These are phyloP conservation scores for Alternaria triticimaculans DNA, from an alignment of 2,329 filamentous ascomycete genomes.

Conservation along the genomic window DNA sequence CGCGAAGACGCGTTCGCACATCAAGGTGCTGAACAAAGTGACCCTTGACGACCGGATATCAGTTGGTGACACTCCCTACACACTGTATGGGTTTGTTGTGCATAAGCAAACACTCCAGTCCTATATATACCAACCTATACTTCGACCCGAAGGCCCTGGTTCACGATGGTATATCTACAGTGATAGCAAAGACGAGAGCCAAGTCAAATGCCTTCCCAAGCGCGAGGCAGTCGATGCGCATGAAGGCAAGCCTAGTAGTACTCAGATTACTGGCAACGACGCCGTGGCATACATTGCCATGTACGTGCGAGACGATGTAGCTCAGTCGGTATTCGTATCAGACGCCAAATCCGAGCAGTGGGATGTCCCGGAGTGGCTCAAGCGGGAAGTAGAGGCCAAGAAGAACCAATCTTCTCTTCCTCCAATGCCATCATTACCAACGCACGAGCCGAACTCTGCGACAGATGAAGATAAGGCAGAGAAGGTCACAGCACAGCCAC, in stretches of 20 bases:
- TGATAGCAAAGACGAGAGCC: slow-evolving; percentile 60
- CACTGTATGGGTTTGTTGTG: slow-evolving; percentile 66
- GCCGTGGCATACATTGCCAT: slow-evolving; percentile 62
- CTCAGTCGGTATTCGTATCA: slow-evolving; percentile 47
- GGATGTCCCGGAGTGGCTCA: slow-evolving; percentile 53
- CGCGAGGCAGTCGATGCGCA: slow-evolving; percentile 61
- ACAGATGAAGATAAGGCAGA: slow-evolving; percentile 7
- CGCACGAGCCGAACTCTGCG: slow-evolving; percentile 7
- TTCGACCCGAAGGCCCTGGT: slow-evolving; percentile 63
- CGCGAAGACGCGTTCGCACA: slow-evolving; percentile 61
- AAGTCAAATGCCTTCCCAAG: slow-evolving; percentile 63
- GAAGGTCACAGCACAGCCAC: background rate
- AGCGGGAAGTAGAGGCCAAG: slow-evolving; percentile 35
- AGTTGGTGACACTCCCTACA: slow-evolving; percentile 58
- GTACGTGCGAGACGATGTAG: slow-evolving; percentile 61
- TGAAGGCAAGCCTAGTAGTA: slow-evolving; percentile 54
- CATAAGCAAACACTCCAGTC: slow-evolving; percentile 66
- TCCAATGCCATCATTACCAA: slow-evolving; percentile 16
- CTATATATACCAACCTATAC: slow-evolving; percentile 65
- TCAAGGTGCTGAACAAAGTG: slow-evolving; percentile 64
- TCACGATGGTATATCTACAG: slow-evolving; percentile 67
- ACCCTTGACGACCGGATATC: slow-evolving; percentile 61
- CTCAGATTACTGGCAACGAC: slow-evolving; percentile 51
- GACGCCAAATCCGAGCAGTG: slow-evolving; percentile 55
- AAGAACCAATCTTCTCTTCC: slow-evolving; percentile 20